Evolutionary conservation across 2,329 filamentous ascomycete species (phyloP).

Genomic region (Monosporascus ibericus): DNA sequence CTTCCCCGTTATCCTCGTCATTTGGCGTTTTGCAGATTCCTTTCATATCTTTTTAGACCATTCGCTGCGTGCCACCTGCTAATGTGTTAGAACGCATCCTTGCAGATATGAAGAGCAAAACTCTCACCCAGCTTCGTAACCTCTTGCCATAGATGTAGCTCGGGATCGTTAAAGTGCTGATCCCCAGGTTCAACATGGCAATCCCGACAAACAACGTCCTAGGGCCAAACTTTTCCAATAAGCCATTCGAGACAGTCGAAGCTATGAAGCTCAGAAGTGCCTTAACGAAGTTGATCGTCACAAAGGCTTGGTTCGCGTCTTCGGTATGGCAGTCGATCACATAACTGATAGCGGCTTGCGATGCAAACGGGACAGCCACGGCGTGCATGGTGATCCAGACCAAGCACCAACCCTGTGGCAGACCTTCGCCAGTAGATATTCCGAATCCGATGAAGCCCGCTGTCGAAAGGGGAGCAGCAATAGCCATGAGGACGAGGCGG

Average conservation of each 20-base stretch:
- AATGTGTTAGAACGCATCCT: background rate
- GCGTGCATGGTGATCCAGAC: constrained; percentile 20
- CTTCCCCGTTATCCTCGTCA: too few relatives aligned
- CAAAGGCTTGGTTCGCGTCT: constrained; percentile 19
- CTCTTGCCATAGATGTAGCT: constrained; percentile 19
- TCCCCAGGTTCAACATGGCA: constrained; percentile 14
- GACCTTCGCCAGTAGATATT: constrained; percentile 5
- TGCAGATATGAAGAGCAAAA: background rate
- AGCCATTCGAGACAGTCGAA: constrained; percentile 13
- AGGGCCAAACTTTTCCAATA: constrained; percentile 11
- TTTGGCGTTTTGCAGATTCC: too few relatives aligned
- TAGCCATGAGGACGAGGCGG: constrained; percentile 16
- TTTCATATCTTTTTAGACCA: constrained; percentile 16
- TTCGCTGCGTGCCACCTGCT: constrained; percentile 14
- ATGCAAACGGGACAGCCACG: constrained; percentile 16
- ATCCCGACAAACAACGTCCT: constrained; percentile 13
- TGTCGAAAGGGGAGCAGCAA: constrained; percentile 14
- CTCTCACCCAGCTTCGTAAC: constrained; percentile 14
- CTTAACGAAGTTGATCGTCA: constrained; percentile 20
- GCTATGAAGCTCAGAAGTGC: constrained; percentile 16
- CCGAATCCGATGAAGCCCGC: constrained; percentile 18
- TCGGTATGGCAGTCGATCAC: constrained; percentile 19
- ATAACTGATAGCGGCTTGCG: constrained; percentile 18
- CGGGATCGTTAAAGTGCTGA: constrained; percentile 18
- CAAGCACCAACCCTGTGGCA: constrained; percentile 14